These are phyloP conservation scores for Wickerhamomyces hampshirensis DNA, from an alignment of 805 yeast genomes.

Conservation along the genomic window DNA sequence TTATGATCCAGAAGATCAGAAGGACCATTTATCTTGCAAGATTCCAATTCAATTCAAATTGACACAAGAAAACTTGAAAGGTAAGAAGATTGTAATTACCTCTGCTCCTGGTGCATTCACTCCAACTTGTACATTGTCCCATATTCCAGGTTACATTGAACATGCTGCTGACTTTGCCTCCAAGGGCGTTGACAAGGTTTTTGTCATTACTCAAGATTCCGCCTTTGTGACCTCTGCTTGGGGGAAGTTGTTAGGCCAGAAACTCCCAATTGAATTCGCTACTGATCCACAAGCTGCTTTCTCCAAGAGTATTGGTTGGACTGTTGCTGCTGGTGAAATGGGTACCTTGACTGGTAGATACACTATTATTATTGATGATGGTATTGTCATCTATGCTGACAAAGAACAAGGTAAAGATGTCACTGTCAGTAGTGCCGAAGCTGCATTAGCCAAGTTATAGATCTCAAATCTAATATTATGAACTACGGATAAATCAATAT, in stretches of 20 bases:
- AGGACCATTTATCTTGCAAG: constrained; percentile 21
- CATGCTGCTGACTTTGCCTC: constrained; percentile 45
- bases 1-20: constrained; percentile 22
- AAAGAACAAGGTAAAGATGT: constrained; percentile 26
- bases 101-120: constrained; percentile 88
- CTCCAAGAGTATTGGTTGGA: constrained; percentile 55
- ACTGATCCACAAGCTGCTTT: constrained; percentile 61
- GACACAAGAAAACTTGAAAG: constrained; percentile 22
- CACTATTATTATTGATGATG: constrained; percentile 63
- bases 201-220: constrained; percentile 64
- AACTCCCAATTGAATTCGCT: constrained; percentile 42
- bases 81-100: constrained; percentile 51
- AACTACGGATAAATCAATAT: too few relatives aligned
- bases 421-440: constrained; percentile 25
- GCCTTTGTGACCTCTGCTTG: constrained; percentile 70
- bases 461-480: background rate
- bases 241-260: constrained; percentile 40
- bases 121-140: constrained; percentile 71
- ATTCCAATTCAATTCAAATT: constrained; percentile 22
- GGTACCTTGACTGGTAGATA: constrained; percentile 67
- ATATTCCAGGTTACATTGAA: constrained; percentile 62
- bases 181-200: constrained; percentile 55
- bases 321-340: constrained; percentile 45
- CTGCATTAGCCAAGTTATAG: constrained; percentile 25
- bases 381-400: constrained; percentile 44